Base-by-base conservation (phyloP, 2,329 filamentous ascomycete species). In the Penicillium sp. region DNA sequence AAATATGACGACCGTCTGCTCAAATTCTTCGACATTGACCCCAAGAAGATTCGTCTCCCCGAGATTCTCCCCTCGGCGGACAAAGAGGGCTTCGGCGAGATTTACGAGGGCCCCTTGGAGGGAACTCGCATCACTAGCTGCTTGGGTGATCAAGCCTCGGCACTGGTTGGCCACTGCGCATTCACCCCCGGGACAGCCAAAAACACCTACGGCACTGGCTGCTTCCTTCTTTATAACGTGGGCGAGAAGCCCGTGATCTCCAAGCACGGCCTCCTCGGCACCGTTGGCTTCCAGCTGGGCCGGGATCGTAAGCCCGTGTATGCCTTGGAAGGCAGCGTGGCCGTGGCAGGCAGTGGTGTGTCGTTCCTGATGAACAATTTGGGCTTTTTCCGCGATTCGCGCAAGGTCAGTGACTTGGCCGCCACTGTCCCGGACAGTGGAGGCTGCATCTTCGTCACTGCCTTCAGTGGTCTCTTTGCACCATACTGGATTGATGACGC, bases 401-500 rank as follows among this genome's bases (percentile, higher is more conserved):
- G 77, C 47, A 78, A 83, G 57, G 78, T 85, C 57, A 79, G 75
- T 50, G 78, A 81, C 38, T 67, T 85, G 17, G 82, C 82, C 4
- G 74, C 73, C 36, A 79, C 75, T 1, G 82, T 85, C 2, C 63
- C 76, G 29, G 84, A 94, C 60, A 94, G 86, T 47, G 89, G 88
- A 34, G 89, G 89, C 7, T 84, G 89, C 37, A 80, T 91, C 9
- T 83, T 95, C 57, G 89, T 95, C 39, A 94, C 89, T 5, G 89
- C 88, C 1, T 95, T 95, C 63, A 89, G 84, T 62, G 89, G 89
- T 31, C 77, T 95, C 2, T 94, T 94, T 62, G 89, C 89, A 1
- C 89, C 89, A 0, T 94, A 95, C 66, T 95, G 89, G 89, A 90
- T 94, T 48, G 87, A 94, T 61, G 87, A 94, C 65, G 87, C 87